Evolutionary conservation across 2,329 filamentous ascomycete genomes (phyloP).

Genomic region (Fusarium sp.): DNA sequence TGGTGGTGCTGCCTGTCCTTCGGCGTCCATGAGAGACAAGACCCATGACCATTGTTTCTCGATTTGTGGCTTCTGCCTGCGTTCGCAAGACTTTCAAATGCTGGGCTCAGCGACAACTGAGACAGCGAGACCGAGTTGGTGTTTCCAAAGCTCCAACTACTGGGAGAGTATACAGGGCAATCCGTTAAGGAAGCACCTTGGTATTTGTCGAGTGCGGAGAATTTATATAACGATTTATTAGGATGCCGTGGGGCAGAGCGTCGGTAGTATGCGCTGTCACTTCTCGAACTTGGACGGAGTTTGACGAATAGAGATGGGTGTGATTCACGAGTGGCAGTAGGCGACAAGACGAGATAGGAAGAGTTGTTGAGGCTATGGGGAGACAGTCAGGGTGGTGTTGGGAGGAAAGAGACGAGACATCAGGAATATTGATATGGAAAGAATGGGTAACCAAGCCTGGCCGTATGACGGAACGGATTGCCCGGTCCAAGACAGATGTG

Average conservation of each 20-base stretch:
- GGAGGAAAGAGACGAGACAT: slow-evolving; percentile 15
- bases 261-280: slow-evolving; percentile 6
- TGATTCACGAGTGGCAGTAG: slow-evolving; percentile 10
- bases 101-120: neutral
- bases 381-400: slow-evolving; percentile 3
- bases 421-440: slow-evolving; percentile 1
- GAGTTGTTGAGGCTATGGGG: neutral
- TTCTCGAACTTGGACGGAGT: slow-evolving; percentile 12
- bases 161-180: neutral
- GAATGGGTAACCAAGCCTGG: neutral
- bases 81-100: slow-evolving; percentile 1
- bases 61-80: slow-evolving; percentile 20
- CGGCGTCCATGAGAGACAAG: slow-evolving; percentile 49
- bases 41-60: slow-evolving; percentile 48
- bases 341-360: neutral
- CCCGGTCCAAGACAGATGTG: slow-evolving; percentile 28
- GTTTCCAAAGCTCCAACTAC: slow-evolving; percentile 5
- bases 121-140: neutral
- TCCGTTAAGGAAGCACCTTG: slow-evolving; percentile 12
- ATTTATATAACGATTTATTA: slow-evolving; percentile 23
- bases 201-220: slow-evolving; percentile 30
- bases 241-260: slow-evolving; percentile 12
- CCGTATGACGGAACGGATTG: slow-evolving; percentile 31
- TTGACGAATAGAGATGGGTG: slow-evolving; percentile 14
- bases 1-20: slow-evolving; percentile 46